Evolutionary conservation across 345 rosid species (phyloP), one percentile per base, ranked within the genome.

Genomic region (Syzygium aromaticum): DNA sequence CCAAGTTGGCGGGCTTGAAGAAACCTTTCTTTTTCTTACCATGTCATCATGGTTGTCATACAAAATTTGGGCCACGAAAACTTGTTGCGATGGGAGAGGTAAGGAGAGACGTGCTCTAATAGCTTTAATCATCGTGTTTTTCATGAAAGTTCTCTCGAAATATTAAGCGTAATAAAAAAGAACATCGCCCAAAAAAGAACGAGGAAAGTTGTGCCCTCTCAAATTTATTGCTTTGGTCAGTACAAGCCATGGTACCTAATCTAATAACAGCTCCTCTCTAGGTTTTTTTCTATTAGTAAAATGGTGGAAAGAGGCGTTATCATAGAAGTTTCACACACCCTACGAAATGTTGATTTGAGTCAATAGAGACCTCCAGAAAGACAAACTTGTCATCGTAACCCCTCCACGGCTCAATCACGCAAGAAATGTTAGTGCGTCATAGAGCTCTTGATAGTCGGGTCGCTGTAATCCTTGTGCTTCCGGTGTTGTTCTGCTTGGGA

Each of bases 81-180:
- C 80, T 73, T 3, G 11, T 33, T 73, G 4, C 49, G 25, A 33
- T 2, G 6, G 49, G 2, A 73, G 80, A 73, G 19, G 80, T 6
- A 73, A 73, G 46, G 19, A 25, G 46, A 73, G 49, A 73, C 25
- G 49, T 73, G 78, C 40, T 64, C 43, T 30, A 30, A 64, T 38
- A 1, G 3, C 73, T 63, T 3, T 14, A n/a, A 14, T 63, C 73
- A 30, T 64, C 40, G 8, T 1, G 0, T 59, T 59, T 64, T 15
- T 8, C 23, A 33, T 17, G 40, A 30, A 11, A 15, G 3, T 17
- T 7, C 46, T 67, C 78, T 67, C 43, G 6, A 64, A 30, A 15
- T 40, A 21, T 16, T n/a, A 17, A 7, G 10, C 7, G 0, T 6
- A 6, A 0, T 28, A 0, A 7, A 5, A 64, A 64, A 64, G 22